phyloP scores from a whole-genome alignment of 495 filamentous ascomycete genomes.

The Penicillium subrubescens region DNA sequence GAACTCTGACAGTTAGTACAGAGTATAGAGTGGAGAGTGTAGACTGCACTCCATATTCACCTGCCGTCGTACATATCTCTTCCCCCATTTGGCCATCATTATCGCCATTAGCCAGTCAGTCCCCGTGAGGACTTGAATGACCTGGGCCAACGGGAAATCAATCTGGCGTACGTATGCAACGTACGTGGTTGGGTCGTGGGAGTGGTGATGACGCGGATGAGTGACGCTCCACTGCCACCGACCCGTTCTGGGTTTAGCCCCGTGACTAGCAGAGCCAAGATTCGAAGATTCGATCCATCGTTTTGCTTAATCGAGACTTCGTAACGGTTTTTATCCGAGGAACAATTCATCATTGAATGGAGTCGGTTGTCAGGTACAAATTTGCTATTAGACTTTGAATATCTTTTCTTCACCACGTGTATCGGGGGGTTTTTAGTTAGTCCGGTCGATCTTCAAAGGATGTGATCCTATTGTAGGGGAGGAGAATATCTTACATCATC shows the following conservation, averaged over 20 bases:
- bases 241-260: constrained; percentile 10
- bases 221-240: constrained; percentile 18
- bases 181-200: constrained; percentile 16
- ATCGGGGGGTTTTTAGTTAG: background rate
- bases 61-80: background rate
- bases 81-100: background rate
- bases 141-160: background rate
- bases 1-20: background rate
- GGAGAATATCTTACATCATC: too few relatives aligned
- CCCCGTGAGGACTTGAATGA: background rate
- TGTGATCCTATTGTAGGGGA: background rate
- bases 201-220: constrained; percentile 25
- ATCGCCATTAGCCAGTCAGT: background rate
- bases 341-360: background rate
- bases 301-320: background rate
- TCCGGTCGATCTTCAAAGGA: background rate
- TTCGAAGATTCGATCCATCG: background rate
- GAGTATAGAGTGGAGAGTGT: background rate
- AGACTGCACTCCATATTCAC: background rate
- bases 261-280: background rate
- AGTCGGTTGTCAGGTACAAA: background rate
- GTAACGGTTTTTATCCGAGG: background rate
- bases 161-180: constrained; percentile 22
- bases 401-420: background rate
- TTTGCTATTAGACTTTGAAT: background rate